phyloP scores from a whole-genome alignment of 2,329 filamentous ascomycete genomes.

The Fonsecaea multimorphosa region DNA sequence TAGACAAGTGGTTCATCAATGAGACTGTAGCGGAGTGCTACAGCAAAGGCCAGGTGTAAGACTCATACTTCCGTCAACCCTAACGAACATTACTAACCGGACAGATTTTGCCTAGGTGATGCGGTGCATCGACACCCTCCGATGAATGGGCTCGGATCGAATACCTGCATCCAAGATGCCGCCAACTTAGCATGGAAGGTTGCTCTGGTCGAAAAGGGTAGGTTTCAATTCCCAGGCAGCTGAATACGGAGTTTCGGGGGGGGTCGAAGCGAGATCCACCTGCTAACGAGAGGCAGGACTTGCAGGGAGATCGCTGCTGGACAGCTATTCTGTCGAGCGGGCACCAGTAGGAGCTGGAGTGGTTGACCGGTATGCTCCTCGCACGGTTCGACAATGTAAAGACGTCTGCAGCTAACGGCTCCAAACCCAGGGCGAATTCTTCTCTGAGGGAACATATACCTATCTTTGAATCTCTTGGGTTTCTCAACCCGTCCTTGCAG shows the following conservation, averaged over 20 bases:
- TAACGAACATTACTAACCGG: conserved; percentile 2
- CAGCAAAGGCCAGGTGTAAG: conserved; percentile 52
- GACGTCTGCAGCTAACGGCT: conserved; percentile 10
- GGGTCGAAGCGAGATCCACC: conserved; percentile 4
- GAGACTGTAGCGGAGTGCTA: conserved; percentile 66
- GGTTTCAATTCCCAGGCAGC: conserved; percentile 40
- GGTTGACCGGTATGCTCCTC: conserved; percentile 51
- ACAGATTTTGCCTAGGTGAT: conserved; percentile 46
- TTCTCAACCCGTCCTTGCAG: conserved; percentile 47
- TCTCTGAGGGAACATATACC: conserved; percentile 58
- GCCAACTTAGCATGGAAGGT: conserved; percentile 49
- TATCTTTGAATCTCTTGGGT: conserved; percentile 51
- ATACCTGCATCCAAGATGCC: conserved; percentile 48
- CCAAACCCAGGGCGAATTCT: conserved; percentile 58
- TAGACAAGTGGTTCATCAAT: conserved; percentile 66
- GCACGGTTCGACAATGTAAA: conserved; percentile 10
- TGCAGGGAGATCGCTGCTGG: conserved; percentile 30
- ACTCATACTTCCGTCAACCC: conserved; percentile 5
- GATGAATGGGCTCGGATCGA: conserved; percentile 46
- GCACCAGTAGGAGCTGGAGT: conserved; percentile 43
- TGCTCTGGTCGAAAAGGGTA: conserved; percentile 36
- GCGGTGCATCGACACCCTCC: conserved; percentile 47
- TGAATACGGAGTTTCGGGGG: conserved; percentile 38
- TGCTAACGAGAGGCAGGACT: conserved; percentile 8
- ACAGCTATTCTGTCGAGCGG: conserved; percentile 47